These are phyloP conservation scores for Aurifilum marmelostoma DNA, from an alignment of 2,329 filamentous ascomycete species.

Conservation along the genomic window DNA sequence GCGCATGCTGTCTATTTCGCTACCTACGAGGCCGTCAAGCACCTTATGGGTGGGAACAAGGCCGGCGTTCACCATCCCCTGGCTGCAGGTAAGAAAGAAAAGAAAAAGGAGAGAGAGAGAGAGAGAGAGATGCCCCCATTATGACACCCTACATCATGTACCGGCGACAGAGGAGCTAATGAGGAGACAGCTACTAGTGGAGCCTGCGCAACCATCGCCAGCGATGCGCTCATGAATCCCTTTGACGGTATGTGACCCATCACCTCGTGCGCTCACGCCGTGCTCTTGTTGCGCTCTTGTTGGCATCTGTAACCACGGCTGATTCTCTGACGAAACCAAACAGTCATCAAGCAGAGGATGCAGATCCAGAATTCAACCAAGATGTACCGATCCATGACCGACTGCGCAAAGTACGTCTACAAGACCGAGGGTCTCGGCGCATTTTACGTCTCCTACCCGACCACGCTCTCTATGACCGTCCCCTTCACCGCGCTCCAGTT, in stretches of 20 bases:
- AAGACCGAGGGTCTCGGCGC: constrained; percentile 83
- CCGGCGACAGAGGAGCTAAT: constrained; percentile 4
- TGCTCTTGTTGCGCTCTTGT: too few relatives aligned
- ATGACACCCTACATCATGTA: not conserved
- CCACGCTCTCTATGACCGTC: constrained; percentile 96
- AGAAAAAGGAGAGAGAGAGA: not conserved
- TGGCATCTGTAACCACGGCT: not conserved
- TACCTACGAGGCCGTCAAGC: constrained; percentile 96
- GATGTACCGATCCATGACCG: constrained; percentile 80
- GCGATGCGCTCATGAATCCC: constrained; percentile 98
- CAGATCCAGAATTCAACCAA: constrained; percentile 92
- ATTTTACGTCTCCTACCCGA: constrained; percentile 98
- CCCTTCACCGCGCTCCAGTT: constrained; percentile 98
- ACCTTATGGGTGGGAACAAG: constrained; percentile 90
- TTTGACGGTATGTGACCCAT: constrained; percentile 76
- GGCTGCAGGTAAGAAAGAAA: constrained; percentile 83
- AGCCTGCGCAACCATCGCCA: constrained; percentile 93
- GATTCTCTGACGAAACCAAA: constrained; percentile 16
- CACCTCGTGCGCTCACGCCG: too few relatives aligned
- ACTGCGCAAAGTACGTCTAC: constrained; percentile 90
- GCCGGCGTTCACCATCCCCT: constrained; percentile 87
- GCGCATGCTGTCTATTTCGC: constrained; percentile 98
- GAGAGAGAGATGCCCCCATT: not conserved
- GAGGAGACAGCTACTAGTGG: constrained; percentile 75
- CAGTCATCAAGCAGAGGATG: constrained; percentile 99